These are phyloP conservation scores for Paulownia fortunei DNA, from an alignment of 257 asterid genomes.

Conservation along the genomic window DNA sequence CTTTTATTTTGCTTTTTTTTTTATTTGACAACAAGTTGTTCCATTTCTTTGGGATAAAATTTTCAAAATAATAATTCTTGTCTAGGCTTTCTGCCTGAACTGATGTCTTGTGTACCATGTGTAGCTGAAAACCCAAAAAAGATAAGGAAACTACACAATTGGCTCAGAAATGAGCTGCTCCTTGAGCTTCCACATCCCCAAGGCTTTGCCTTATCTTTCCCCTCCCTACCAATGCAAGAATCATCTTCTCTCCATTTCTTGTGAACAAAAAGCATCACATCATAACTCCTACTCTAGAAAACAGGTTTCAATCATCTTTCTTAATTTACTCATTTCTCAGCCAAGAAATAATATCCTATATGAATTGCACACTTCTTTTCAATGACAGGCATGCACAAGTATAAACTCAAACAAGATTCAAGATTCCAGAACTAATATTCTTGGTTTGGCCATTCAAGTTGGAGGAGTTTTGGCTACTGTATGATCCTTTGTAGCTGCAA, in stretches of 20 bases:
- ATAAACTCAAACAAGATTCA: conserved; percentile 27
- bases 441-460: conserved; percentile 61
- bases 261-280: conserved; percentile 27
- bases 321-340: neutral
- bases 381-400: conserved; percentile 38
- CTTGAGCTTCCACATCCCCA: conserved; percentile 55
- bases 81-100: neutral
- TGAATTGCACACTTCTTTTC: conserved; percentile 4
- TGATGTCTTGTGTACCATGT: conserved; percentile 24
- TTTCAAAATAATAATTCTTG: neutral
- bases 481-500: conserved; percentile 17
- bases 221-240: conserved; percentile 33
- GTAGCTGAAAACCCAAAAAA: conserved; percentile 18
- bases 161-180: conserved; percentile 67
- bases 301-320: conserved; percentile 31
- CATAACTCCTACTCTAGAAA: conserved; percentile 20
- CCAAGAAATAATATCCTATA: neutral
- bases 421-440: conserved; percentile 33
- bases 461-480: conserved; percentile 69
- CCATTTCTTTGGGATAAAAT: neutral
- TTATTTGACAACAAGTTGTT: neutral
- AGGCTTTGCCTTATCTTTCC: conserved; percentile 59
- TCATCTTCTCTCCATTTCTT: conserved; percentile 39
- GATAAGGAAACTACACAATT: conserved; percentile 44
- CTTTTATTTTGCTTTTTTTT: neutral